Evolutionary conservation across 352 stramenopile species (phyloP).

Genomic region (Globisporangium rhizosaccharum): DNA sequence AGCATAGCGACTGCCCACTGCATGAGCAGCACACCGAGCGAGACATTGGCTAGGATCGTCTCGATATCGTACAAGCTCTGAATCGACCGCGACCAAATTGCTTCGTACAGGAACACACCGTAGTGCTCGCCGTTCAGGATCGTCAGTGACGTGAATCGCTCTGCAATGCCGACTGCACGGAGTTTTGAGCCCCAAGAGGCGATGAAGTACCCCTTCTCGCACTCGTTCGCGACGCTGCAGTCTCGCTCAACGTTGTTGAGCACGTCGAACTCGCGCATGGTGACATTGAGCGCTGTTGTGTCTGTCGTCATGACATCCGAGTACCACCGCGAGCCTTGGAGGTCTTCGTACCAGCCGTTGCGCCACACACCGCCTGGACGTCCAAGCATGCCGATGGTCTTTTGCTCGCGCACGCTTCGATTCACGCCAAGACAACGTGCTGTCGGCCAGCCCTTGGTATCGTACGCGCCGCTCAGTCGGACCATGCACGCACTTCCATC

Average conservation of each 20-base stretch:
- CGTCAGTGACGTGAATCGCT: conserved; percentile 16
- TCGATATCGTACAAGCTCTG: conserved; percentile 36
- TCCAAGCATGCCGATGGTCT: conserved; percentile 31
- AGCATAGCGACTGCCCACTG: conserved; percentile 40
- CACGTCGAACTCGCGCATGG: conserved; percentile 33
- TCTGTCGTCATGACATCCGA: conserved; percentile 20
- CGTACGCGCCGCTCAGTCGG: conserved; percentile 19
- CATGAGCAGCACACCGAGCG: conserved; percentile 24
- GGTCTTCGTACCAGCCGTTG: conserved; percentile 39
- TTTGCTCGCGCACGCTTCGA: conserved; percentile 21
- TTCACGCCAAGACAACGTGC: conserved; percentile 7
- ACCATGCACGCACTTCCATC: conserved; percentile 26
- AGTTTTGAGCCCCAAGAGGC: conserved; percentile 23
- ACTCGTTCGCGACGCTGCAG: conserved; percentile 14
- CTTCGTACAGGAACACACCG: conserved; percentile 34
- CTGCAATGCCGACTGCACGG: neutral
- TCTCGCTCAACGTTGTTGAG: conserved; percentile 21
- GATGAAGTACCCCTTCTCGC: conserved; percentile 2
- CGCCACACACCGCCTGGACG: conserved; percentile 20
- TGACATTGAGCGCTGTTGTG: conserved; percentile 8
- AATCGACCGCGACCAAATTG: conserved; percentile 4
- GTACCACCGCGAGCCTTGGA: conserved; percentile 14
- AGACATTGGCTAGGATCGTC: conserved; percentile 39
- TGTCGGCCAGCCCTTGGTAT: conserved; percentile 9
- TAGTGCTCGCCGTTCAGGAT: conserved; percentile 24